Conservation (phyloP, 2,329 filamentous ascomycete species). For the Trichoderma atroviride region DNA sequence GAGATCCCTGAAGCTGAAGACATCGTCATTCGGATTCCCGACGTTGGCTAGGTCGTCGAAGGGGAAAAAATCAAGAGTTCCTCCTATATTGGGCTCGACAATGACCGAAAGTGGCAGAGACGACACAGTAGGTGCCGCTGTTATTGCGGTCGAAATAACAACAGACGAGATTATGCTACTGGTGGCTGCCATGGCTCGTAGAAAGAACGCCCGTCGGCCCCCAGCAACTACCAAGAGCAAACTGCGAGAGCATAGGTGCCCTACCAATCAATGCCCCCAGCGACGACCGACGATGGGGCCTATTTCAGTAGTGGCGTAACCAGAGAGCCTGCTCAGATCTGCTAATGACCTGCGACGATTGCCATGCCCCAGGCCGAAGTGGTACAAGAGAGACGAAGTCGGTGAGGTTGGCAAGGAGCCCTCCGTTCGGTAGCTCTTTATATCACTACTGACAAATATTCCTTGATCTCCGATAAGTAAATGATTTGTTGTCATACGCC, state of each 20-base stretch:
- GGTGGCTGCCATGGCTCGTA: slow-evolving; percentile 13
- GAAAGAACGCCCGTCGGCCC: slow-evolving; percentile 5
- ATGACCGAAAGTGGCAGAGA: slow-evolving; percentile 34
- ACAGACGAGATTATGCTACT: slow-evolving; percentile 14
- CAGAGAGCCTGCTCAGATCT: slow-evolving; percentile 1
- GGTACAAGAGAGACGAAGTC: slow-evolving; percentile 18
- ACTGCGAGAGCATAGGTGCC: slow-evolving; percentile 7
- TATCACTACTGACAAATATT: slow-evolving; percentile 21
- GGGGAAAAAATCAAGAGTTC: slow-evolving; percentile 43
- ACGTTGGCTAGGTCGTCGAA: slow-evolving; percentile 42
- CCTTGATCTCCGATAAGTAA: slow-evolving; percentile 18
- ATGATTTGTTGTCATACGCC: slow-evolving; percentile 22
- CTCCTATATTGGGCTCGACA: slow-evolving; percentile 37
- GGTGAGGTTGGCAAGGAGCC: slow-evolving; percentile 15
- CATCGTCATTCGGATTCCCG: slow-evolving; percentile 33
- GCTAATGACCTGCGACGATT: slow-evolving; percentile 1
- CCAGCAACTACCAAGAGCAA: neutral
- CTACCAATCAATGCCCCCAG: neutral
- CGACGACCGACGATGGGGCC: neutral
- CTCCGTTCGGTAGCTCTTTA: slow-evolving; percentile 7
- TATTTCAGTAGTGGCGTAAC: neutral
- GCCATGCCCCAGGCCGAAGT: slow-evolving; percentile 6
- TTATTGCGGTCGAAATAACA: slow-evolving; percentile 26
- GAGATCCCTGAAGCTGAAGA: slow-evolving; percentile 41
- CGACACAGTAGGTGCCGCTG: slow-evolving; percentile 31